These are phyloP conservation scores for Lolium rigidum DNA, from an alignment of 176 grass and related monocot species.

Conservation along the genomic window DNA sequence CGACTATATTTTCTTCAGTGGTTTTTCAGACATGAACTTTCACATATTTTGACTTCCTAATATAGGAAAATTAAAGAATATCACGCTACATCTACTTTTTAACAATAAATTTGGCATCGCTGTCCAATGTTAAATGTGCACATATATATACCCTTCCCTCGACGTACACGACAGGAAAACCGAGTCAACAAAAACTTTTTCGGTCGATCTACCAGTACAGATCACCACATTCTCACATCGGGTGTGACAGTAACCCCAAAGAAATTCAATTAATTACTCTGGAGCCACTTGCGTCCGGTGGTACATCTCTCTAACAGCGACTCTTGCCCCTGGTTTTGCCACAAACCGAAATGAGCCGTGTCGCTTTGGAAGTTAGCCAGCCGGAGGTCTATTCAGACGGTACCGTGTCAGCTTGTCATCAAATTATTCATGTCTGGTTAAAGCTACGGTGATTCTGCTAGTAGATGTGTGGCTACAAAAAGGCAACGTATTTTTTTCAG, in stretches of 20 bases:
- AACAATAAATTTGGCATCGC: background rate
- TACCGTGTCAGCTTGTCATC: background rate
- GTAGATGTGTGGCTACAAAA: background rate
- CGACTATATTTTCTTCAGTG: background rate
- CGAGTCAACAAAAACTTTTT: background rate
- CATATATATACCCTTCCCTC: background rate
- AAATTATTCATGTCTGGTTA: background rate
- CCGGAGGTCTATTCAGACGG: background rate
- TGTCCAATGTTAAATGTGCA: background rate
- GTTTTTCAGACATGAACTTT: background rate
- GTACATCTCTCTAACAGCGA: background rate
- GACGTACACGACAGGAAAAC: background rate
- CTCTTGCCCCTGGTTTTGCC: background rate
- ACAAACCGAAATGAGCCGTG: background rate
- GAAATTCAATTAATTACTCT: background rate
- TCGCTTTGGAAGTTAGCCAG: background rate
- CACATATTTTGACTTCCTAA: background rate
- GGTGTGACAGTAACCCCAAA: background rate
- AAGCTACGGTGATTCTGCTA: constrained; percentile 4
- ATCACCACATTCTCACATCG: background rate
- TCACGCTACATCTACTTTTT: background rate
- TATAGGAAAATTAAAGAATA: background rate
- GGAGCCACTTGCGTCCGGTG: background rate
- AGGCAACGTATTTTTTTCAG: background rate
- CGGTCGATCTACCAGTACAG: background rate